These are phyloP conservation scores for Boletus patriciae DNA, from an alignment of 768 basidiomycete genomes.

Conservation along the genomic window DNA sequence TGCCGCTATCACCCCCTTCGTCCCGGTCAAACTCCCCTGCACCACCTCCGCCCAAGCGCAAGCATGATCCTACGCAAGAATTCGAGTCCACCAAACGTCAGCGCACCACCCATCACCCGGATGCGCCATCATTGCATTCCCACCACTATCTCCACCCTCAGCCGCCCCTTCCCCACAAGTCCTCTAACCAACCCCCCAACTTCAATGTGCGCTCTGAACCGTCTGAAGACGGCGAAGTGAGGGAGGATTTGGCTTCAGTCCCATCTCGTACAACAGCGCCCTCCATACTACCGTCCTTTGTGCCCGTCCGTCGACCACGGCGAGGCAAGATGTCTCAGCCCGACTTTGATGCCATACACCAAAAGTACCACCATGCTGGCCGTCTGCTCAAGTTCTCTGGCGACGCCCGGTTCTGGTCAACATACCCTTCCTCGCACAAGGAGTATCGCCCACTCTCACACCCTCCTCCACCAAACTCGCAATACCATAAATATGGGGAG, in stretches of 20 bases:
- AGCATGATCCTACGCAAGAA: slow-evolving; percentile 31
- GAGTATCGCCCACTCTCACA: slow-evolving; percentile 62
- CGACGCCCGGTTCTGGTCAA: slow-evolving; percentile 75
- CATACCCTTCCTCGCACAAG: slow-evolving; percentile 61
- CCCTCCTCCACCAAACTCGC: slow-evolving; percentile 64
- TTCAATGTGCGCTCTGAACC: slow-evolving; percentile 40
- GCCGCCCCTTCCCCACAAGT: slow-evolving; percentile 23
- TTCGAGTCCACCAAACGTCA: slow-evolving; percentile 32
- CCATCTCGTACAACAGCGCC: slow-evolving; percentile 26
- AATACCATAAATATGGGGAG: slow-evolving; percentile 74
- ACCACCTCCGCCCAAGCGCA: slow-evolving; percentile 39
- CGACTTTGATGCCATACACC: slow-evolving; percentile 61
- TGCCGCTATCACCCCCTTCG: slow-evolving; percentile 47
- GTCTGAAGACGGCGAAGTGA: slow-evolving; percentile 48
- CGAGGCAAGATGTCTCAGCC: slow-evolving; percentile 50
- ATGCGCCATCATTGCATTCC: slow-evolving; percentile 29
- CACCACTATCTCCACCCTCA: slow-evolving; percentile 32
- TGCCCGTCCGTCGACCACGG: slow-evolving; percentile 67
- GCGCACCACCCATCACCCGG: slow-evolving; percentile 27
- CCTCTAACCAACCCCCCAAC: slow-evolving; percentile 23
- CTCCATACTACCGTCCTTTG: slow-evolving; percentile 36
- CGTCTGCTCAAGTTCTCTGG: slow-evolving; percentile 83
- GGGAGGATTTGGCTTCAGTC: slow-evolving; percentile 37
- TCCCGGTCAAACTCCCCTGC: slow-evolving; percentile 45
- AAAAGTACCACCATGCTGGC: slow-evolving; percentile 68